Evolutionary conservation across 2,329 filamentous ascomycete species (phyloP).

Genomic region (Microsporum canis): DNA sequence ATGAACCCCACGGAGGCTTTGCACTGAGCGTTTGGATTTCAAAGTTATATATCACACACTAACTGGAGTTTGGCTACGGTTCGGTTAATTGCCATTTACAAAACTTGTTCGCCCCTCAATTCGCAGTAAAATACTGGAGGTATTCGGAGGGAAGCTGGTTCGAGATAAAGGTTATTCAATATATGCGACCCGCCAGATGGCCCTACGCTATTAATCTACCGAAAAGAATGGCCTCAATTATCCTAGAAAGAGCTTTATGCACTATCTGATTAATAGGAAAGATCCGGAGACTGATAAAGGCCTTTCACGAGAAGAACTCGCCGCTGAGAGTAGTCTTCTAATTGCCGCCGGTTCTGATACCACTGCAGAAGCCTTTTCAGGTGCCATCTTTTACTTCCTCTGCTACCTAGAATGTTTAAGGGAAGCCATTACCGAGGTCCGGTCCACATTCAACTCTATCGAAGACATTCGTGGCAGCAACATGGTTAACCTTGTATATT

Average conservation of each 20-base stretch:
- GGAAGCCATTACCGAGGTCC: slow-evolving; percentile 23
- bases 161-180: slow-evolving; percentile 8
- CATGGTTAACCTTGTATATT: slow-evolving; percentile 26
- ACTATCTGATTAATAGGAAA: slow-evolving; percentile 37
- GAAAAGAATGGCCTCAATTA: slow-evolving; percentile 14
- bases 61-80: slow-evolving; percentile 2
- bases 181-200: slow-evolving; percentile 27
- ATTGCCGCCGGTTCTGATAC: slow-evolving; percentile 40
- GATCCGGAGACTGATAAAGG: slow-evolving; percentile 36
- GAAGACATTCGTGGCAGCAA: slow-evolving; percentile 27
- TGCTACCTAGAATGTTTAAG: slow-evolving; percentile 23
- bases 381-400: slow-evolving; percentile 30
- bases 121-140: slow-evolving; percentile 8
- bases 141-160: slow-evolving; percentile 11
- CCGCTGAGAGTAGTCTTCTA: slow-evolving; percentile 38
- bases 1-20: background rate
- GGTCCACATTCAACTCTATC: slow-evolving; percentile 21
- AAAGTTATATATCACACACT: background rate
- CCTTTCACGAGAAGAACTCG: slow-evolving; percentile 36
- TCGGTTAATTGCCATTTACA: slow-evolving; percentile 11
- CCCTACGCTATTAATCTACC: slow-evolving; percentile 28
- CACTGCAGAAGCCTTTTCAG: slow-evolving; percentile 27
- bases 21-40: background rate
- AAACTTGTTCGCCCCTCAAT: slow-evolving; percentile 9
- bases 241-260: slow-evolving; percentile 37